Evolutionary conservation across 257 asterid genomes (phyloP).

Genomic region (Nicotiana noctiflora): DNA sequence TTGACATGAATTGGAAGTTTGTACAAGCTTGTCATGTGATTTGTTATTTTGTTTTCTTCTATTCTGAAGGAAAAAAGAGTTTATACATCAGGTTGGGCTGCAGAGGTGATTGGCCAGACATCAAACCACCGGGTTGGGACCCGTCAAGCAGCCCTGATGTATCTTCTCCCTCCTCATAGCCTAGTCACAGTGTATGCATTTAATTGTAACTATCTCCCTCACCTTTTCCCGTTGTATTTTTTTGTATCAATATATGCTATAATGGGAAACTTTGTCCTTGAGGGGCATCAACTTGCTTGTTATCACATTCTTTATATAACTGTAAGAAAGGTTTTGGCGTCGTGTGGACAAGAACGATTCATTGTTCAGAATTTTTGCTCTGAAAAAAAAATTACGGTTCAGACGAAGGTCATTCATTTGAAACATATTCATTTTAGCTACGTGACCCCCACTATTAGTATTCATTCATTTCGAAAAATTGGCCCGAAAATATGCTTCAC

Average conservation of each 20-base stretch:
- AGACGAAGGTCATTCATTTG: not conserved
- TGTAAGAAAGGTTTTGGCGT: not conserved
- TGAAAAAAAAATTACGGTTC: no score
- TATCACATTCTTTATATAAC: not conserved
- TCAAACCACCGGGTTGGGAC: conserved; percentile 80
- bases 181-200: not conserved
- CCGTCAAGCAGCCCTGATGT: conserved; percentile 30
- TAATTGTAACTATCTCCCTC: not conserved
- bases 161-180: not conserved
- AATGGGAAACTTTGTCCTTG: not conserved
- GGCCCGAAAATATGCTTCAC: not conserved
- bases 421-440: not conserved
- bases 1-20: not conserved
- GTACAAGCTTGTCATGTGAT: not conserved
- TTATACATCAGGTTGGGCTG: conserved; percentile 79
- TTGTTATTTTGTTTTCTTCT: not conserved
- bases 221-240: not conserved
- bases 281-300: not conserved
- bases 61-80: conserved; percentile 59
- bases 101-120: conserved; percentile 96
- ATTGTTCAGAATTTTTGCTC: not conserved
- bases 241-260: not conserved
- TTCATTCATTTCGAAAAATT: not conserved
- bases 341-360: not conserved
- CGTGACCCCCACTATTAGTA: not conserved